These are phyloP conservation scores for Hemileccinum impolitum DNA, from an alignment of 768 basidiomycete genomes.

Conservation along the genomic window DNA sequence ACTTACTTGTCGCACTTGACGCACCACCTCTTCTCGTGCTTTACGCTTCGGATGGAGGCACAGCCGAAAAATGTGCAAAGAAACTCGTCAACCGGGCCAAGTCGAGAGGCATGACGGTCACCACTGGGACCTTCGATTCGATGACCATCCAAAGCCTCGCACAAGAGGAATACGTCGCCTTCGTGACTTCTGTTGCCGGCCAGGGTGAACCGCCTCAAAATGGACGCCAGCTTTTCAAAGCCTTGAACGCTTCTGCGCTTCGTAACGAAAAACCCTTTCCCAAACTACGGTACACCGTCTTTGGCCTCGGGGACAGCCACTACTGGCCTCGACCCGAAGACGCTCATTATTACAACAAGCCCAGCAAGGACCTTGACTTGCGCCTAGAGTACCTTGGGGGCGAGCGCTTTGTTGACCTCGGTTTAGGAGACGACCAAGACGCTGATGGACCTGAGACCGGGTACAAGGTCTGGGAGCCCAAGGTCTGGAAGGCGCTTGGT, in stretches of 20 bases:
- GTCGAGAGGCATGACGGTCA: constrained; percentile 76
- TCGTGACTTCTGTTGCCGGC: constrained; percentile 91
- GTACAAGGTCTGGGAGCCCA: constrained; percentile 94
- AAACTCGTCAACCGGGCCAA: constrained; percentile 78
- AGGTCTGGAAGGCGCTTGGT: constrained; percentile 90
- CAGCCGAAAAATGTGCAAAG: constrained; percentile 96
- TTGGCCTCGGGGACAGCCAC: constrained; percentile 96
- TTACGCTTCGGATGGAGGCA: constrained; percentile 94
- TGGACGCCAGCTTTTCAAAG: constrained; percentile 85
- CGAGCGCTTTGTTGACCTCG: constrained; percentile 67
- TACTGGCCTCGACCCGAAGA: constrained; percentile 99
- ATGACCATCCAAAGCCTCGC: constrained; percentile 70
- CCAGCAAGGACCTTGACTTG: constrained; percentile 84
- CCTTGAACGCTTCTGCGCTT: constrained; percentile 60
- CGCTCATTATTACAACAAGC: constrained; percentile 97
- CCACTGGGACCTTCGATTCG: constrained; percentile 77
- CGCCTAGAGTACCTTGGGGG: constrained; percentile 79
- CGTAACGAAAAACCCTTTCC: constrained; percentile 51
- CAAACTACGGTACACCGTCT: constrained; percentile 77
- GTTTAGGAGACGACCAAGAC: constrained; percentile 96
- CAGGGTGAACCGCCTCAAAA: constrained; percentile 99
- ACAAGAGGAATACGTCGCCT: constrained; percentile 71
- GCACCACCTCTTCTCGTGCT: constrained; percentile 85
- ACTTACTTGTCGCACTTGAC: constrained; percentile 78
- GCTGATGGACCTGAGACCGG: constrained; percentile 95